A percentile compares a stretch with the other conserved stretches of the same genome.
Conservation (phyloP, 345 rosid genomes). For the Litchi chinensis region DNA sequence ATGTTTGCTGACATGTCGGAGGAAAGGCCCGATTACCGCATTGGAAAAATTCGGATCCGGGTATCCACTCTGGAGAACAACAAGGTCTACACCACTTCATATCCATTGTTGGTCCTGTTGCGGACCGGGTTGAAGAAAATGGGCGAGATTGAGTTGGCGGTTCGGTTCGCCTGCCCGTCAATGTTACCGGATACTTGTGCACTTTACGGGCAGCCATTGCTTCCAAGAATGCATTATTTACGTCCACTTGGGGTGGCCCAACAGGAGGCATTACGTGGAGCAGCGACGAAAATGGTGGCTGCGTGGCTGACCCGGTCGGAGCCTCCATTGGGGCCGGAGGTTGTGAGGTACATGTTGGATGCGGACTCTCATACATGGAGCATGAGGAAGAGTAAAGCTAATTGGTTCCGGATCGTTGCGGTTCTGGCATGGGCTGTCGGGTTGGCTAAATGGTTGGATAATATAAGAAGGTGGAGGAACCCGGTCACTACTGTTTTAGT, state of each 20-base stretch:
- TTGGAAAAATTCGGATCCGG: slow-evolving; percentile 86
- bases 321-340: slow-evolving; percentile 85
- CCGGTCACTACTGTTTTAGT: slow-evolving; percentile 81
- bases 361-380: slow-evolving; percentile 97
- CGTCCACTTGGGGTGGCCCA: slow-evolving; percentile 94
- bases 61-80: slow-evolving; percentile 89
- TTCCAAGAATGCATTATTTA: slow-evolving; percentile 91
- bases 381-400: slow-evolving; percentile 95
- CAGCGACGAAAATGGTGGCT: slow-evolving; percentile 89
- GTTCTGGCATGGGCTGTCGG: slow-evolving; percentile 95
- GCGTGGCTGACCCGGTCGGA: slow-evolving; percentile 82
- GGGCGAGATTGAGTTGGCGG: slow-evolving; percentile 95
- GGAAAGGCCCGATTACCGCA: slow-evolving; percentile 59
- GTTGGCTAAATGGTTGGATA: slow-evolving; percentile 87
- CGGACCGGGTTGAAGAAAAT: slow-evolving; percentile 82
- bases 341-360: slow-evolving; percentile 89
- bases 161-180: slow-evolving; percentile 82
- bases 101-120: slow-evolving; percentile 68
- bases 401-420: slow-evolving; percentile 91
- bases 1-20: slow-evolving; percentile 66
- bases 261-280: slow-evolving; percentile 91
- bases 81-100: slow-evolving; percentile 82
- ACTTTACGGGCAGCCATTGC: slow-evolving; percentile 79
- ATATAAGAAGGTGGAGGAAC: slow-evolving; percentile 82
- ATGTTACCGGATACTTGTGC: slow-evolving; percentile 79